Percentiles rank a stretch among this genome's conserved stretches.
phyloP scores from a whole-genome alignment of 176 grass and related monocot species.

The Olyra latifolia region DNA sequence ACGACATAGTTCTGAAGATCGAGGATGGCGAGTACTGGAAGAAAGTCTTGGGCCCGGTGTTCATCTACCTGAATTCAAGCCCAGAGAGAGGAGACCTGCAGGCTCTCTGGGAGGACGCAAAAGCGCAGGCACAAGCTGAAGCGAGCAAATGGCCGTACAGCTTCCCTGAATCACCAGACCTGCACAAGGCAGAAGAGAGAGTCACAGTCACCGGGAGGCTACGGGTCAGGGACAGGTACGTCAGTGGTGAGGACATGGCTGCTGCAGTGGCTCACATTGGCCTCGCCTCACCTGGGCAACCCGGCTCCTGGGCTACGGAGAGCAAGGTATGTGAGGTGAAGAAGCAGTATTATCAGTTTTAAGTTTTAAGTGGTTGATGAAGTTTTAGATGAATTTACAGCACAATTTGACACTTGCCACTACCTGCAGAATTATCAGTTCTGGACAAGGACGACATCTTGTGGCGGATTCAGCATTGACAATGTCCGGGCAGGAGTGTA shows the following conservation, averaged over 20 bases:
- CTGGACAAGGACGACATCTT: constrained; percentile 46
- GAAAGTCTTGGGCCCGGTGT: constrained; percentile 67
- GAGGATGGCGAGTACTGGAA: constrained; percentile 61
- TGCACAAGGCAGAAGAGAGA: constrained; percentile 44
- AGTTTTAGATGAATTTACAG: no score
- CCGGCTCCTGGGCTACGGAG: constrained; percentile 42
- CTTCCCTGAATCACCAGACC: constrained; percentile 54
- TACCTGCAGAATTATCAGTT: constrained; percentile 52
- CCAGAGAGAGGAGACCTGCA: not conserved
- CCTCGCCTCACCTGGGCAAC: constrained; percentile 49
- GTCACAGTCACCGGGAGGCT: constrained; percentile 48
- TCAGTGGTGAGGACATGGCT: not conserved
- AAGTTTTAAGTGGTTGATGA: no score
- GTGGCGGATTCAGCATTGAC: constrained; percentile 51
- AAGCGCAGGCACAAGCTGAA: constrained; percentile 51
- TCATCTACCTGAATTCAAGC: constrained; percentile 70
- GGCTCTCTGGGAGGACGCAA: constrained; percentile 58
- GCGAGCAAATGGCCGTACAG: constrained; percentile 56
- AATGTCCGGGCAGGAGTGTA: constrained; percentile 56
- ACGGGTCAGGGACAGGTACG: constrained; percentile 38
- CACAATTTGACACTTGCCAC: no score
- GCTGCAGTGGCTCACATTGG: constrained; percentile 42
- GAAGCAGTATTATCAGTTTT: no score
- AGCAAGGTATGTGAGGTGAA: constrained; percentile 20
- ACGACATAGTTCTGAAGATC: constrained; percentile 36